Conservation (phyloP, 805 yeast genomes). For the Wickerhamiella kurtzmanii region DNA sequence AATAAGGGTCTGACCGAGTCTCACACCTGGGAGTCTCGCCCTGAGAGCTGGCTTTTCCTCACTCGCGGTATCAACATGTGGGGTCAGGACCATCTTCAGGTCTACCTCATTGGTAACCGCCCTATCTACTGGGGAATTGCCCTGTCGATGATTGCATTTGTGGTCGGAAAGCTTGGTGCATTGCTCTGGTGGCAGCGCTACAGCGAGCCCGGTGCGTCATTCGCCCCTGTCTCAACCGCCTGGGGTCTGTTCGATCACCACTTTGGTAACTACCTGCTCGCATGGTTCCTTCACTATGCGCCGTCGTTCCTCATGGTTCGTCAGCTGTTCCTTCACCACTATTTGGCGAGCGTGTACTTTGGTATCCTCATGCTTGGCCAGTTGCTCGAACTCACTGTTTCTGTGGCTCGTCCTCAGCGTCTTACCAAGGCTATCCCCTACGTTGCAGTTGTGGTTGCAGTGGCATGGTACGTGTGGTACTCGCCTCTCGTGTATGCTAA, state of each 20-base stretch:
- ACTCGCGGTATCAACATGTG: conserved; percentile 48
- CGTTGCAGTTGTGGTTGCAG: conserved; percentile 36
- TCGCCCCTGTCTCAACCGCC: conserved; percentile 16
- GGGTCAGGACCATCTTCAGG: conserved; percentile 31
- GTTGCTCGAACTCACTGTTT: conserved; percentile 26
- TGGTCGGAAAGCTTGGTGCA: conserved; percentile 20
- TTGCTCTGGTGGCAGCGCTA: conserved; percentile 30
- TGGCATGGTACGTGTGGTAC: conserved; percentile 44
- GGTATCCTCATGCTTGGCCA: conserved; percentile 69
- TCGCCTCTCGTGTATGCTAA: conserved; percentile 67
- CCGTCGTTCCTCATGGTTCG: conserved; percentile 76
- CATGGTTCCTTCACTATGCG: conserved; percentile 43
- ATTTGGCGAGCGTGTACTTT: conserved; percentile 84
- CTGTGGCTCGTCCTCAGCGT: conserved; percentile 11
- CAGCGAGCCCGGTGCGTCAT: conserved; percentile 16
- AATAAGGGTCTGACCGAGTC: conserved; percentile 36
- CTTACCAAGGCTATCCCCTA: conserved; percentile 30
- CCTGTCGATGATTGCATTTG: conserved; percentile 22
- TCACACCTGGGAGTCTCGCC: conserved; percentile 41
- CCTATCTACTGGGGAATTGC: conserved; percentile 40
- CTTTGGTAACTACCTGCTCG: conserved; percentile 35
- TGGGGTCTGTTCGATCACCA: conserved; percentile 24
- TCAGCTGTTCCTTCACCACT: conserved; percentile 87
- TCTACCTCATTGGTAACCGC: conserved; percentile 55
- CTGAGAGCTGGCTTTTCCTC: conserved; percentile 50